Evolutionary conservation across 2,329 filamentous ascomycete genomes (phyloP), one percentile per base, ranked within the genome.

Genomic region (Diaporthe aspalathi): DNA sequence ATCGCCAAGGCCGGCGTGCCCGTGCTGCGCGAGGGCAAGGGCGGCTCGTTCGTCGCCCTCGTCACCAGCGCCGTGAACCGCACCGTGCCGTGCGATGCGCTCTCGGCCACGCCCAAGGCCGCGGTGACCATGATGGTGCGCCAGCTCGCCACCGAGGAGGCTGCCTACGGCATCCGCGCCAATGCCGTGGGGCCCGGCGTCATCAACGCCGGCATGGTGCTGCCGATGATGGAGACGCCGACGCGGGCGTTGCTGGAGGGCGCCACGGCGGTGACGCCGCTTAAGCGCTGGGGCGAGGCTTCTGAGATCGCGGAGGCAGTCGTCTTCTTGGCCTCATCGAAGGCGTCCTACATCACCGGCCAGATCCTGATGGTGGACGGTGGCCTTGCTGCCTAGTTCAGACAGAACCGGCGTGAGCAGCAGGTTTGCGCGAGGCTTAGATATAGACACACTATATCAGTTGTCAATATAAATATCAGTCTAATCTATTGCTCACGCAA

Each of bases 311-410:
- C 75, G 2, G 73, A 74, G 57, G 73, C 74, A 2, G 73, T 76
- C 22, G 40, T 66, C 20, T 77, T 77, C 54, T 56, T 77, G 24
- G 70, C 73, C 24, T 74, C 74, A 40, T 71, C 74, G 1, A 71
- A 71, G 35, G 75, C 72, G 38, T 74, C 73, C 2, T 77, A 67
- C 53, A 66, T 77, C 40, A 76, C 76, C 3, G 75, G 76, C 6
- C 75, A 76, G 70, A 70, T 73, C 4, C 47, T 76, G 40, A 73
- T 70, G 52, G 71, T 77, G 38, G 76, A 77, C 20, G 76, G 76
- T 5, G 76, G 75, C 38, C 60, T 63, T 29, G 43, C 60, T 38
- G 60, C 60, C 43, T 63, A 63, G 29, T 38, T 49, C 43, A 11
- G n/a, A 17, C 27, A 43, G n/a, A 49, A 35, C 43, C 56, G 27